Percentiles rank a stretch among this genome's conserved stretches.
These are phyloP conservation scores for Nakazawaea wyomingensis DNA, from an alignment of 805 yeast species.

Conservation along the genomic window DNA sequence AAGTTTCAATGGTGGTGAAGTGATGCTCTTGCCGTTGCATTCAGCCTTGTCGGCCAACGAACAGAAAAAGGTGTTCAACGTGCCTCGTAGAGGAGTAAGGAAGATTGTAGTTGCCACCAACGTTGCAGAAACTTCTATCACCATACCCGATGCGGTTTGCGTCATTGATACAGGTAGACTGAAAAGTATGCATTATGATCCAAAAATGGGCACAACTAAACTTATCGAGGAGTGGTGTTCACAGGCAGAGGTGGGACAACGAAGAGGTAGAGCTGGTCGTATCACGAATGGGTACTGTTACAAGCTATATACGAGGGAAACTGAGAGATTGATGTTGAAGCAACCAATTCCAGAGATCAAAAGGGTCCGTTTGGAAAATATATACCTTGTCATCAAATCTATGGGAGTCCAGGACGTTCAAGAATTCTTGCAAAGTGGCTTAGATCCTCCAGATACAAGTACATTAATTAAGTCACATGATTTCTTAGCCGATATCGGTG, in stretches of 20 bases:
- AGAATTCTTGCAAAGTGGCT: conserved; percentile 63
- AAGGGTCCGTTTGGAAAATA: conserved; percentile 75
- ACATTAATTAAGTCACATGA: conserved; percentile 48
- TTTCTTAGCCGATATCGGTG: conserved; percentile 66
- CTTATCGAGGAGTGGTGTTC: conserved; percentile 84
- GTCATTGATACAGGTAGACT: conserved; percentile 87
- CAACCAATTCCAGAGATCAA: conserved; percentile 88
- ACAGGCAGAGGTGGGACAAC: conserved; percentile 80
- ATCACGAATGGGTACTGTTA: conserved; percentile 78
- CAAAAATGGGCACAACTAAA: conserved; percentile 60
- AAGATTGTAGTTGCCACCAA: conserved; percentile 88
- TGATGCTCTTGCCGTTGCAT: conserved; percentile 69
- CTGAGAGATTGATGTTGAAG: conserved; percentile 53
- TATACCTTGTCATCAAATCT: conserved; percentile 78
- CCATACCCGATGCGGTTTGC: conserved; percentile 91
- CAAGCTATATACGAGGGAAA: conserved; percentile 65
- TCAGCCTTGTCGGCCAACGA: conserved; percentile 82
- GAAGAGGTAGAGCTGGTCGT: conserved; percentile 99
- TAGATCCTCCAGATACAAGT: conserved; percentile 69
- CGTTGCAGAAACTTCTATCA: conserved; percentile 95
- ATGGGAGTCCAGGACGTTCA: conserved; percentile 79
- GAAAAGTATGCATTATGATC: conserved; percentile 69
- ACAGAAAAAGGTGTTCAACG: conserved; percentile 68
- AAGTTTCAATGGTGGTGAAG: conserved; percentile 19
- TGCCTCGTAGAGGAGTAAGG: conserved; percentile 48